These are phyloP conservation scores for Ogataea henricii DNA, from an alignment of 805 yeast genomes.

Conservation along the genomic window DNA sequence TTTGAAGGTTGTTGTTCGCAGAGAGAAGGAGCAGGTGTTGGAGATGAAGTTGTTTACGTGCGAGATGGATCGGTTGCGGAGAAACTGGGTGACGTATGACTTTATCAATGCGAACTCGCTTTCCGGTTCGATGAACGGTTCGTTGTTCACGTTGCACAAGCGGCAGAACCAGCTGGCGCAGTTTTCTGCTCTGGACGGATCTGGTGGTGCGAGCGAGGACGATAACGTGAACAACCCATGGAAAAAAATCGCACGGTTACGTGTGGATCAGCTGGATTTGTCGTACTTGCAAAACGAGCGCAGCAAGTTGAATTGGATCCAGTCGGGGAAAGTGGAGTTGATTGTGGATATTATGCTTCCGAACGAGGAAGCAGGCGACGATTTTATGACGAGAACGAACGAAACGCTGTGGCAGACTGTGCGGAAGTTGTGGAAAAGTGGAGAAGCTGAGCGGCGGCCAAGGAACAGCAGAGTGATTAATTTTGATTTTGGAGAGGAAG, in stretches of 20 bases:
- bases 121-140: constrained; percentile 73
- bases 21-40: constrained; percentile 35
- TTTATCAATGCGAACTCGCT: constrained; percentile 69
- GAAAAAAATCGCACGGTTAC: constrained; percentile 51
- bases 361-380: constrained; percentile 38
- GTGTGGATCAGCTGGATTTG: constrained; percentile 41
- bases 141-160: constrained; percentile 76
- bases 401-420: constrained; percentile 7
- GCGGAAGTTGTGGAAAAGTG: background rate
- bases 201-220: constrained; percentile 26
- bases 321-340: constrained; percentile 68
- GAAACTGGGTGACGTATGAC: constrained; percentile 61
- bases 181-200: constrained; percentile 34
- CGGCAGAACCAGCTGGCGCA: constrained; percentile 60
- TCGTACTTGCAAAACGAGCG: constrained; percentile 27
- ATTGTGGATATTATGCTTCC: constrained; percentile 76
- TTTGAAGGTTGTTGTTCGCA: constrained; percentile 40
- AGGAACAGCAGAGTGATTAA: constrained; percentile 14
- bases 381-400: constrained; percentile 13
- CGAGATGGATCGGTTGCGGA: constrained; percentile 61
- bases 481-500: constrained; percentile 1
- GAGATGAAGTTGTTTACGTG: constrained; percentile 64
- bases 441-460: constrained; percentile 1
- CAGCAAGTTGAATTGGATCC: constrained; percentile 69
- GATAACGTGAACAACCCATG: constrained; percentile 39